Evolutionary conservation across 139 green algal genomes (phyloP).

Genomic region (Parachlorella kessleri): DNA sequence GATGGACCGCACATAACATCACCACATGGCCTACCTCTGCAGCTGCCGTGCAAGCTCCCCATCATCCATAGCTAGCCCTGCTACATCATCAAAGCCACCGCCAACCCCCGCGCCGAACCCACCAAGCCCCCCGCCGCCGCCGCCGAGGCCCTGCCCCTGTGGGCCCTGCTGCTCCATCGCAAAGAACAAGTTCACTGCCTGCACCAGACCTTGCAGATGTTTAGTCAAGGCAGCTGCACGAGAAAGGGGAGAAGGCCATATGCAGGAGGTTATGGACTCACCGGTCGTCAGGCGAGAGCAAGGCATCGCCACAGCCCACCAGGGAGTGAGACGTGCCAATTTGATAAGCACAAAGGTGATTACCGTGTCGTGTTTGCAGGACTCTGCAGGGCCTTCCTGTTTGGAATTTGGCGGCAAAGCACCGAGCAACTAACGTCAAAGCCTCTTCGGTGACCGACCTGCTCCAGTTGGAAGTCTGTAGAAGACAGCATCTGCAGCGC

Average conservation of each 20-base stretch:
- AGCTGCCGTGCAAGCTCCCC: conserved; percentile 29
- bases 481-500: conserved; percentile 55
- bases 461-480: conserved; percentile 56
- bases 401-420: not conserved
- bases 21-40: conserved; percentile 28
- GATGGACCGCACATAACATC: too few species aligned
- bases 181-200: conserved; percentile 69
- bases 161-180: conserved; percentile 33
- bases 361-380: not conserved
- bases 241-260: too few species aligned
- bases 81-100: not conserved
- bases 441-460: not conserved
- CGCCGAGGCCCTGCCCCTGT: too few species aligned
- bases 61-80: conserved; percentile 6
- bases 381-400: not conserved
- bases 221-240: too few species aligned
- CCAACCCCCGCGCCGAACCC: not conserved
- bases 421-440: not conserved
- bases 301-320: not conserved
- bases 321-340: not conserved
- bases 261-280: too few species aligned
- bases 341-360: not conserved
- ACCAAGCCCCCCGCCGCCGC: not conserved
- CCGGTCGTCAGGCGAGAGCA: not conserved
- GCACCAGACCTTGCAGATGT: too few species aligned